Evolutionary conservation across 495 filamentous ascomycete species (phyloP), one percentile per base, ranked within the genome.

Genomic region (Talaromyces proteolyticus): DNA sequence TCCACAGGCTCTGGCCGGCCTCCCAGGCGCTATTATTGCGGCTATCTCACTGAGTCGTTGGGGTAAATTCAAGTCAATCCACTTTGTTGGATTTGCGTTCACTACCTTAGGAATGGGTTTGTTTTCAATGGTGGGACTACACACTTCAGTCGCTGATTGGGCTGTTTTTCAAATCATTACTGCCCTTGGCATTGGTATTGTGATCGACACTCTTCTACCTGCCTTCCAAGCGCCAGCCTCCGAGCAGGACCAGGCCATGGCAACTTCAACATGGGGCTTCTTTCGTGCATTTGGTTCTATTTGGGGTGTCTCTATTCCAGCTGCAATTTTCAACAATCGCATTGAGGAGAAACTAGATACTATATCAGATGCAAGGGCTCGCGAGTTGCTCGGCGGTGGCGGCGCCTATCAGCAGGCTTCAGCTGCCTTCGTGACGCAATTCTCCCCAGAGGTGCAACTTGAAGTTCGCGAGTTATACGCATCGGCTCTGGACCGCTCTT

Each of bases 261-360:
- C 69, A 2, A 78, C 72, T 0, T 65, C 51, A 1, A 67, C 66
- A 0, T 81, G 65, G 64, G 53, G 56, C 0, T 79, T 80, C 34
- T 21, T 77, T 5, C 67, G 77, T 6, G 63, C 51, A 25, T 70
- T 79, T 21, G 77, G 76, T 0, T 47, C 47, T 37, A 64, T 80
- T 18, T 79, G 75, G 75, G 76, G 74, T 4, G 66, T 75, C 0
- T 53, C 75, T 0, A 65, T 81, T 34, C 71, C 78, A 4, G 59
- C 66, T 1, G 66, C 67, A 5, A 63, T 79, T 6, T 80, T 81
- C 61, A 77, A 79, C 12, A 38, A 26, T 19, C 36, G 42, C 14
- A n/a, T 44, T 18, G 42, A 26, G 19, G 11, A 49, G n/a, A 14
- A 41, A 6, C 23, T 38, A 18, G 6, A 22, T 39, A 20, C 42